These are phyloP conservation scores for Pyricularia pennisetigena DNA, from an alignment of 2,329 filamentous ascomycete genomes.

Conservation along the genomic window DNA sequence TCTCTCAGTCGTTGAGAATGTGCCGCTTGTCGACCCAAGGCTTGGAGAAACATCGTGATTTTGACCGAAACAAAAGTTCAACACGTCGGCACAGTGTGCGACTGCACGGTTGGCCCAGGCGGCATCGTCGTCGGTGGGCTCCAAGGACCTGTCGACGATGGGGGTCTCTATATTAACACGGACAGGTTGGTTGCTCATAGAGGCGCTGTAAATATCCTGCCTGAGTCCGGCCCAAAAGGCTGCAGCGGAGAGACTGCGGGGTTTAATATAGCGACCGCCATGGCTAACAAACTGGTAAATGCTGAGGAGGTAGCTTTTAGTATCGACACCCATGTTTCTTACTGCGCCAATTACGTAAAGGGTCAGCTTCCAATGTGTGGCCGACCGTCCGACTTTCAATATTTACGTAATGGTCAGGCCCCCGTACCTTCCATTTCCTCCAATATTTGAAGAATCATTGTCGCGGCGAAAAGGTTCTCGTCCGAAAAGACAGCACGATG, in stretches of 20 bases:
- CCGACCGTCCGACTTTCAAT: constrained; percentile 3
- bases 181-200: constrained; percentile 33
- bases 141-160: constrained; percentile 39
- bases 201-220: constrained; percentile 49
- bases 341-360: constrained; percentile 15
- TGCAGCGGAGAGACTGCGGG: constrained; percentile 34
- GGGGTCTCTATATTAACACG: constrained; percentile 37
- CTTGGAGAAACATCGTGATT: constrained; percentile 10
- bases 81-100: constrained; percentile 49
- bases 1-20: constrained; percentile 16
- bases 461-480: constrained; percentile 42
- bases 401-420: constrained; percentile 5
- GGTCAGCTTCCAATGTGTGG: constrained; percentile 13
- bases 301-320: constrained; percentile 34
- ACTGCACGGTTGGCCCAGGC: constrained; percentile 53
- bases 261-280: constrained; percentile 27
- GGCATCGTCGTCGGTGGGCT: constrained; percentile 34
- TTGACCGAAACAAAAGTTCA: constrained; percentile 52
- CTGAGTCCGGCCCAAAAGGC: constrained; percentile 48
- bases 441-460: constrained; percentile 44
- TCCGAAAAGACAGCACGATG: constrained; percentile 28
- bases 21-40: background rate
- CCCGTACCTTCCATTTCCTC: constrained; percentile 36
- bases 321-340: constrained; percentile 30
- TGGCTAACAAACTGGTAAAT: constrained; percentile 37